Evolutionary conservation across 768 basidiomycete genomes (phyloP).

Genomic region (Coprinellus micaceus): DNA sequence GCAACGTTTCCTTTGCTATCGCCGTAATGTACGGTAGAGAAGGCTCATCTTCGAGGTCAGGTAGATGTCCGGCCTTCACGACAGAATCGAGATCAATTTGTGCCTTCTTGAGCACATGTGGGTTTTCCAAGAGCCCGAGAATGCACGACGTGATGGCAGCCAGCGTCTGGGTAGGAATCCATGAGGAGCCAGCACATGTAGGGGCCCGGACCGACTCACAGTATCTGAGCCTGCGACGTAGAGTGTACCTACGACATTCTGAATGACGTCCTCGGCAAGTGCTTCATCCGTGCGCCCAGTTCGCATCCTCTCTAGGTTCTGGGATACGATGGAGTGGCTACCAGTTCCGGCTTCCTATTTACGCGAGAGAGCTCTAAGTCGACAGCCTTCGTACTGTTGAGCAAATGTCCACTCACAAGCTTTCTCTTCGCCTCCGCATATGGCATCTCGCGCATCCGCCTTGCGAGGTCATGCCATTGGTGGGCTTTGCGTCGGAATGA

Average conservation of each 20-base stretch:
- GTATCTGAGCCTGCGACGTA: conserved; percentile 22
- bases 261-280: conserved; percentile 20
- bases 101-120: conserved; percentile 24
- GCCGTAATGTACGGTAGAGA: conserved; percentile 30
- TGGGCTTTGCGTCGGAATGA: conserved; percentile 35
- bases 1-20: conserved; percentile 25
- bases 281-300: conserved; percentile 6
- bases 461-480: conserved; percentile 32
- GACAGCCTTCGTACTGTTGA: not conserved
- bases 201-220: conserved; percentile 2
- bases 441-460: conserved; percentile 32
- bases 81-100: conserved; percentile 33
- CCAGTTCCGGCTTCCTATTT: conserved; percentile 14
- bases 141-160: conserved; percentile 11
- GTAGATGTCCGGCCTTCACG: conserved; percentile 27
- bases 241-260: conserved; percentile 19
- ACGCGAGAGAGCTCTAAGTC: too few species aligned
- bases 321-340: conserved; percentile 16
- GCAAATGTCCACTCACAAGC: conserved; percentile 24
- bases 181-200: not conserved
- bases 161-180: conserved; percentile 2
- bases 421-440: conserved; percentile 27
- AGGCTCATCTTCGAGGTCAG: conserved; percentile 26
- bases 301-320: conserved; percentile 13
- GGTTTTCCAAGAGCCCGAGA: conserved; percentile 11